phyloP scores from a whole-genome alignment of 2,329 filamentous ascomycete genomes.

The Aspergillus thermomutatus region DNA sequence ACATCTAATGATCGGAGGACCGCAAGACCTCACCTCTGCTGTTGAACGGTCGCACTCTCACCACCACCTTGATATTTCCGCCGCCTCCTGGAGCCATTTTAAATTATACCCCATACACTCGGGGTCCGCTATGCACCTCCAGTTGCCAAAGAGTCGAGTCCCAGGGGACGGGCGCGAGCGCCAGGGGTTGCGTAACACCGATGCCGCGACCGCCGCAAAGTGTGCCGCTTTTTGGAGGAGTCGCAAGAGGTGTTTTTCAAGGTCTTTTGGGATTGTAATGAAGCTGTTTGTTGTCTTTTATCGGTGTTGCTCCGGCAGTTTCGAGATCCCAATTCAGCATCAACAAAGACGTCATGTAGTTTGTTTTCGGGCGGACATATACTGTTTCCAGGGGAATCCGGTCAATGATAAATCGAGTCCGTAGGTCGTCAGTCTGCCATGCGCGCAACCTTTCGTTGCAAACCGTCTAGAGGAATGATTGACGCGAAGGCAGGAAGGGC shows the following conservation, averaged over 20 bases:
- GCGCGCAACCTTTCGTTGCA: background rate
- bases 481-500: background rate
- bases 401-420: conserved; percentile 2
- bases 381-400: conserved; percentile 15
- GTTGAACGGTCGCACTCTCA: conserved; percentile 94
- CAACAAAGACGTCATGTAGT: conserved; percentile 39
- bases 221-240: conserved; percentile 24
- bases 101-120: conserved; percentile 36
- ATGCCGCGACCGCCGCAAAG: conserved; percentile 32
- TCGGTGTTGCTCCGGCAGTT: conserved; percentile 9
- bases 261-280: background rate
- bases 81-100: conserved; percentile 69
- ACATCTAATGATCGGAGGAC: background rate
- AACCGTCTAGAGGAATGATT: background rate
- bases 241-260: conserved; percentile 9
- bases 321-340: conserved; percentile 18
- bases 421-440: background rate
- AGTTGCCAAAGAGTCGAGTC: conserved; percentile 10
- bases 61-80: conserved; percentile 99
- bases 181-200: conserved; percentile 15
- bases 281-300: conserved; percentile 5
- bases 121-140: conserved; percentile 12
- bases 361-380: conserved; percentile 10
- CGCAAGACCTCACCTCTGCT: conserved; percentile 65
- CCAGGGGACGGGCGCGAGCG: conserved; percentile 11